These are phyloP conservation scores for Candida endomychidarum DNA, from an alignment of 805 yeast genomes.

Conservation along the genomic window DNA sequence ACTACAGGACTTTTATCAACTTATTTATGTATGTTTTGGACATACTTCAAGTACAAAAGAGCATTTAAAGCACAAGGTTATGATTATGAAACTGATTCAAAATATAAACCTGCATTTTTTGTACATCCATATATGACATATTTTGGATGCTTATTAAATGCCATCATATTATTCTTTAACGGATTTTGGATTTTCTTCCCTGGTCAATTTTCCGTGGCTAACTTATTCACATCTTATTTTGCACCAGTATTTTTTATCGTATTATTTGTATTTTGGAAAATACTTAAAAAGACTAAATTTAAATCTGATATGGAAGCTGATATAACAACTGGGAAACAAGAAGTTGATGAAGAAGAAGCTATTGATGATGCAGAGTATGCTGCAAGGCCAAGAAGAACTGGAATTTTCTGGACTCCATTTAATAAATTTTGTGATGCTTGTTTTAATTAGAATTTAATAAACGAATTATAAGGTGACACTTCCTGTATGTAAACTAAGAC, in stretches of 20 bases:
- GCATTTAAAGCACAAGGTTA: slow-evolving; percentile 30
- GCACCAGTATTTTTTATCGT: slow-evolving; percentile 32
- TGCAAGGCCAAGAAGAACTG: slow-evolving; percentile 21
- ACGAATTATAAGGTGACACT: not conserved
- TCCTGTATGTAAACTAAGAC: not conserved
- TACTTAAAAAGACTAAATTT: slow-evolving; percentile 29
- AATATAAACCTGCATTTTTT: slow-evolving; percentile 22
- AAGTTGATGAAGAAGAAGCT: slow-evolving; percentile 37
- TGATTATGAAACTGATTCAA: slow-evolving; percentile 15
- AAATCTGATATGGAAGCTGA: slow-evolving; percentile 34
- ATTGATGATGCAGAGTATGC: slow-evolving; percentile 22
- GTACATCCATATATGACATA: slow-evolving; percentile 28
- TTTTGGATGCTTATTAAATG: slow-evolving; percentile 23
- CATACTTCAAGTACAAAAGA: slow-evolving; percentile 32
- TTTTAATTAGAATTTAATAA: slow-evolving; percentile 12
- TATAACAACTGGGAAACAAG: slow-evolving; percentile 32
- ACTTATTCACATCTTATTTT: slow-evolving; percentile 38
- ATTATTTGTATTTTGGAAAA: slow-evolving; percentile 32
- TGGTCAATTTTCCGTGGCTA: slow-evolving; percentile 31
- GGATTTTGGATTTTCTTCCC: slow-evolving; percentile 46
- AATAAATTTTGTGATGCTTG: slow-evolving; percentile 15
- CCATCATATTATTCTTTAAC: slow-evolving; percentile 31
- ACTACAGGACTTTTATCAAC: slow-evolving; percentile 36
- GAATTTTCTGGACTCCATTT: slow-evolving; percentile 22
- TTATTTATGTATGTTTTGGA: slow-evolving; percentile 29